A percentile compares a stretch with the other conserved stretches of the same genome.
Evolutionary conservation across 176 grass and related monocot species (phyloP).

Genomic region (Thinopyrum elongatum): DNA sequence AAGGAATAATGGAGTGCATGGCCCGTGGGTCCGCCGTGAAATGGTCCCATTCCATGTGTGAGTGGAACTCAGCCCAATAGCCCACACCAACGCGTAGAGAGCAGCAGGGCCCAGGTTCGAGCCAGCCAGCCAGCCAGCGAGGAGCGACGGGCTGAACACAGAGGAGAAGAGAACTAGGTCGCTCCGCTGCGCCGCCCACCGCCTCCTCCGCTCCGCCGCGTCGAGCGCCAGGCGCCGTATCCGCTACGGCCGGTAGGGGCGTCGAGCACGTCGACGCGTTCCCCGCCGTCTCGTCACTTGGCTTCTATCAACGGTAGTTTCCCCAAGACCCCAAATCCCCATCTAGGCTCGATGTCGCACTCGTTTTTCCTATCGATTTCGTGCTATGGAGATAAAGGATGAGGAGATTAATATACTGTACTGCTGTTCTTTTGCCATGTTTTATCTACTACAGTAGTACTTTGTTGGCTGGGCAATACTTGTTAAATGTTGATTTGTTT

Average conservation of each 20-base stretch:
- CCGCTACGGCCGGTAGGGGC: background rate
- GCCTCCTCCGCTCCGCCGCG: background rate
- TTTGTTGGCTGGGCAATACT: background rate
- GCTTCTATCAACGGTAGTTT: background rate
- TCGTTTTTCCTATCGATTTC: background rate
- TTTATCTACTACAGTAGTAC: too few species aligned
- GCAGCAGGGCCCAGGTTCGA: background rate
- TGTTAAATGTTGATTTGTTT: background rate
- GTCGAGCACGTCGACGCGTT: background rate
- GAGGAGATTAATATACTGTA: background rate
- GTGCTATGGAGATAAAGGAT: background rate
- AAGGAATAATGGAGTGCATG: too few species aligned
- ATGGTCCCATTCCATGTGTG: too few species aligned
- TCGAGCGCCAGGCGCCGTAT: background rate
- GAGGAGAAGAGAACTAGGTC: background rate
- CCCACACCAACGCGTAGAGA: background rate
- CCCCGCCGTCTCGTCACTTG: background rate
- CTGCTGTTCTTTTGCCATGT: too few species aligned
- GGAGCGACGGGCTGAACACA: too few species aligned
- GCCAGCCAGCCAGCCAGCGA: too few species aligned
- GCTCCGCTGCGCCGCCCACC: too few species aligned
- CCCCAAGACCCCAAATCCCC: background rate
- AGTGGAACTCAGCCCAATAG: background rate
- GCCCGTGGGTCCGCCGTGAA: too few species aligned
- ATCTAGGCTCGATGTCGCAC: background rate